Base-by-base conservation (phyloP, 768 basidiomycete species). In the Podaxis mareebaensis region DNA sequence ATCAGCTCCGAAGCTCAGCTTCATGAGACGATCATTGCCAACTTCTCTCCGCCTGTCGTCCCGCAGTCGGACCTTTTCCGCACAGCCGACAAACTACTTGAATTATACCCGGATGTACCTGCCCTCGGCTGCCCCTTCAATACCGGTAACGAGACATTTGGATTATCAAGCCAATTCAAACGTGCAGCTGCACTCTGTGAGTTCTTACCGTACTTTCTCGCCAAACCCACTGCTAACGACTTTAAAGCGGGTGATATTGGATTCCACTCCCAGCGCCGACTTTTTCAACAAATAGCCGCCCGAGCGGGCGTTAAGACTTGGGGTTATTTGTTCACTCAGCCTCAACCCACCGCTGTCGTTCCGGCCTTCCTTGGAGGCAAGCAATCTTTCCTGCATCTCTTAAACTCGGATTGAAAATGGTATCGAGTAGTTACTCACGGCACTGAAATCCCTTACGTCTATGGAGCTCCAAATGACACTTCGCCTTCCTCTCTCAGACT, bases 121-220 rank as follows among this genome's bases (percentile, higher is more conserved):
- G 69, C 78, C 13, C 63, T 73, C 33, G 83, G 83, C 3, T 78
- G 79, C 0, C 83, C 83, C 0, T 84, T 76, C 65, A 73, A 73
- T 13, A 83, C 82, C 1, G 81, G 82, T 3, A 74, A 77, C 63
- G 67, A 79, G 20, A 79, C 80, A 0, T 83, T 82, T 63, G 81
- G 81, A 0, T 66, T 79, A 10, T 65, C 70, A n/a, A 63, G 67
- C 54, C 66, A 68, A 20, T 78, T 69, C 67, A 76, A 79, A 63
- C 74, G 76, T 5, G 67, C 63, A 26, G 66, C 77, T 3, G 68
- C 74, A 0, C 58, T 79, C 22, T 48, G 78, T 76, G 30, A 33
- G 69, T 53, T 53, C 55, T 17, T 48, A 24, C 42, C 1, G 1
- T 10, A 10, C 3, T 10, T 44, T 13, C 33, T 55, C 12, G 33